Conservation (phyloP, 2,329 filamentous ascomycete species). For the Beauveria pseudobassiana region DNA sequence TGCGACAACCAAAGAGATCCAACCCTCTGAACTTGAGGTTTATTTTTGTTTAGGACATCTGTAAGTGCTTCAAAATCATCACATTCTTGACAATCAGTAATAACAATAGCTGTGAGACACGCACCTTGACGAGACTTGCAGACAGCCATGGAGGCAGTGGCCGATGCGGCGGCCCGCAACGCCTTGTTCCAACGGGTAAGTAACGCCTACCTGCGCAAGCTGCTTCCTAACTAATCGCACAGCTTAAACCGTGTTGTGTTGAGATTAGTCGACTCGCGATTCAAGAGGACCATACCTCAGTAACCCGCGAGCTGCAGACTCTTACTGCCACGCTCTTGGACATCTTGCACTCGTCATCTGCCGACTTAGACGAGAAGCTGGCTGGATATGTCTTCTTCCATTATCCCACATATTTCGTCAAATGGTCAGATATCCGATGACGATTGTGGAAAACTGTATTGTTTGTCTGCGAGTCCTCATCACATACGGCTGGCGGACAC, state of each 20-base stretch:
- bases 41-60: background rate
- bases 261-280: slow-evolving; percentile 51
- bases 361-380: slow-evolving; percentile 66
- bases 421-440: slow-evolving; percentile 63
- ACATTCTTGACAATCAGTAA: background rate
- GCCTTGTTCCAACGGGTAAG: slow-evolving; percentile 25
- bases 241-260: slow-evolving; percentile 59
- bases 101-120: background rate
- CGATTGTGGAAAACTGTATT: slow-evolving; percentile 67
- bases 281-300: slow-evolving; percentile 35
- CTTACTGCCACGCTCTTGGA: slow-evolving; percentile 38
- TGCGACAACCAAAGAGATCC: background rate
- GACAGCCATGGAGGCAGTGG: slow-evolving; percentile 20
- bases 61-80: background rate
- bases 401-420: slow-evolving; percentile 78
- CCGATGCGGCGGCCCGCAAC: slow-evolving; percentile 20
- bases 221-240: background rate
- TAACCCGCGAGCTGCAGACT: slow-evolving; percentile 36
- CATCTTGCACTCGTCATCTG: slow-evolving; percentile 39
- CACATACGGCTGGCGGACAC: slow-evolving; percentile 67
- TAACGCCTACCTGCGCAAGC: background rate
- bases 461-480: slow-evolving; percentile 70
- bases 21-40: too few relatives aligned
- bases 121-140: slow-evolving; percentile 4
- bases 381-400: slow-evolving; percentile 92